Evolutionary conservation across 768 basidiomycete genomes (phyloP), one percentile per base, ranked within the genome.

Genomic region (Candolleomyces efflorescens): DNA sequence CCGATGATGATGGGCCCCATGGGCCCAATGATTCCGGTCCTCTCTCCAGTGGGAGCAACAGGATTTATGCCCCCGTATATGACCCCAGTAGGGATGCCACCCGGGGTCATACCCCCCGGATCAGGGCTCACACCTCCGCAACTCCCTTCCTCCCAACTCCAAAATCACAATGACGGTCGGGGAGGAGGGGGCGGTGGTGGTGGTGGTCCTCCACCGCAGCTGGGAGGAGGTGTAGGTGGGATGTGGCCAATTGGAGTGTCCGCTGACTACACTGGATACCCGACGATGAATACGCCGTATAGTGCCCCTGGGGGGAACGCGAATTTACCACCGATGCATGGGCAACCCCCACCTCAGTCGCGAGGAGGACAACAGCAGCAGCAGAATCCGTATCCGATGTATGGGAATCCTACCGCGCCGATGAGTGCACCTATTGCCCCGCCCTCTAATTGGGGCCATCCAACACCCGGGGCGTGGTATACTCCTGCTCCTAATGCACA

Each of bases 221-320:
- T 43, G 18, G 41, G 41, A 11, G 17, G 41, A 20, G 41, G 41
- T 13, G 41, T 43, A 43, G 41, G 41, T 17, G 41, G 41, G 6
- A 3, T 17, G 9, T 43, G 41, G 41, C 41, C 41, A 43, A 20
- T 18, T 7, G 54, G 54, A 2, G 54, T 55, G 24, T 55, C 54
- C n/a, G n/a, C 54, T 10, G 54, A 55, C 18, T 55, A 55, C 23
- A 55, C 27, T 45, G 54, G 54, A 3, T 55, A 55, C 23, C 41
- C 41, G 9, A 32, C 32, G 2, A 32, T 32, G 32, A 32, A 32
- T 11, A 32, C 32, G 11, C 32, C 32, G 11, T 32, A 2, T 5
- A 32, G 32, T 32, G 32, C 41, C 41, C 9, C 41, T 17, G 9
- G 38, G 41, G 41, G 41, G 41, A 43, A 43, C 13, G 18, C 15